A percentile compares a stretch with the other conserved stretches of the same genome.
Evolutionary conservation across 768 basidiomycete genomes (phyloP).

Genomic region (Boletellus emodensis): DNA sequence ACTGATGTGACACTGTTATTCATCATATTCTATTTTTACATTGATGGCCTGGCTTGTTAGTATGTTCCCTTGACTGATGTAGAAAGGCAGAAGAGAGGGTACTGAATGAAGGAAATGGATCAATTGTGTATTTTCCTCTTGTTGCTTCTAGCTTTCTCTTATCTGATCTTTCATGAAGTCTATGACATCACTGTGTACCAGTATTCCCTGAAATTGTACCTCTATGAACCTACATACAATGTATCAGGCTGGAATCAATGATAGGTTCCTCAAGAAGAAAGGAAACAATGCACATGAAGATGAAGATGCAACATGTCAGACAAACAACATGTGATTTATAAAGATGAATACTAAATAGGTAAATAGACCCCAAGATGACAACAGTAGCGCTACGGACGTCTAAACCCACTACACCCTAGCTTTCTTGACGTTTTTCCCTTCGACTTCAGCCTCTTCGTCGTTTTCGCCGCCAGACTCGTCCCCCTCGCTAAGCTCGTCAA

Average conservation of each 20-base stretch:
- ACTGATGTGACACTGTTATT: background rate
- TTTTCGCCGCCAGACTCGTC: constrained; percentile 11
- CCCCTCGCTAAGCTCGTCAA: constrained; percentile 18
- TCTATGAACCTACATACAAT: background rate
- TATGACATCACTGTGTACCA: background rate
- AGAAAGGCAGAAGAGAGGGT: constrained; percentile 37
- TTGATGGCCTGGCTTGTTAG: constrained; percentile 28
- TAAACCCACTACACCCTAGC: constrained; percentile 18
- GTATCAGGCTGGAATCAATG: background rate
- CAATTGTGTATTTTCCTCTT: too few species aligned
- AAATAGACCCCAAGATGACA: background rate
- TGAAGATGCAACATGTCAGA: background rate
- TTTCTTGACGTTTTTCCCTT: constrained; percentile 20
- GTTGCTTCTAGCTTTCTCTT: too few species aligned
- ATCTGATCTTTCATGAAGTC: background rate
- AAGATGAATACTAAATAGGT: constrained; percentile 1
- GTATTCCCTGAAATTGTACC: background rate
- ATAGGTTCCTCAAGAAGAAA: background rate
- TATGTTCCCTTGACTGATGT: constrained; percentile 70
- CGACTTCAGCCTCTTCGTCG: background rate
- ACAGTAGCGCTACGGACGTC: background rate
- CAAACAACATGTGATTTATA: constrained; percentile 16
- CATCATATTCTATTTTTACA: background rate
- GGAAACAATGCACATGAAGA: background rate
- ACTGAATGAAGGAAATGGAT: constrained; percentile 3